phyloP scores from a whole-genome alignment of 345 rosid species.

The Eucalyptus fibrosa region DNA sequence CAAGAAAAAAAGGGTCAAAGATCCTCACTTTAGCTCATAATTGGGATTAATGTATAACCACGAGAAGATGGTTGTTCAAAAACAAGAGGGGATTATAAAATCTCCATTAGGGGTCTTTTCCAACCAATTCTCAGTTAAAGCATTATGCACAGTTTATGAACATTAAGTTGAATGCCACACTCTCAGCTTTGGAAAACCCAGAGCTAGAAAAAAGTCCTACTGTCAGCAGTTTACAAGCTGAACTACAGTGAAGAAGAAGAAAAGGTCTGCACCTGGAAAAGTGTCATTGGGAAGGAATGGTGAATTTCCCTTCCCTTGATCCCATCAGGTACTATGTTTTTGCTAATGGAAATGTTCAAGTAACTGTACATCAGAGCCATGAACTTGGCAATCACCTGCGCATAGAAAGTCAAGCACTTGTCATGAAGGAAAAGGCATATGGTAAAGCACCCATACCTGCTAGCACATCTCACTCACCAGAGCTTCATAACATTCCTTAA shows the following conservation, averaged over 20 bases:
- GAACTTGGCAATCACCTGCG: conserved; percentile 91
- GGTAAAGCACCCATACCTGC: neutral
- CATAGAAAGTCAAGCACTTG: neutral
- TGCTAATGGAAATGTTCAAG: conserved; percentile 73
- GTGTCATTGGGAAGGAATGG: conserved; percentile 91
- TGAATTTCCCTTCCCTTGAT: conserved; percentile 87
- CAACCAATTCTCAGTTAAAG: neutral
- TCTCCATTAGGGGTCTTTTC: neutral
- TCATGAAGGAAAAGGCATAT: neutral
- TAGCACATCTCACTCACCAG: conserved; percentile 34
- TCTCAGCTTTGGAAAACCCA: neutral
- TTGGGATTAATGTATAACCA: neutral
- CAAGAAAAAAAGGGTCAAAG: neutral
- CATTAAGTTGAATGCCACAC: neutral
- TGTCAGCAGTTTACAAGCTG: neutral
- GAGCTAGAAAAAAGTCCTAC: neutral
- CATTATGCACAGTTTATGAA: neutral
- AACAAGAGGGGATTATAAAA: neutral
- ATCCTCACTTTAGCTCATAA: neutral
- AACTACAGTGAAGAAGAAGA: neutral
- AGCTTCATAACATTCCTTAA: conserved; percentile 94
- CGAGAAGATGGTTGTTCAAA: neutral
- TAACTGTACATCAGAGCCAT: conserved; percentile 85
- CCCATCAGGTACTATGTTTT: conserved; percentile 59
- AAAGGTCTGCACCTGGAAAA: conserved; percentile 47